Conservation (phyloP, 495 filamentous ascomycete genomes). For the Staphylotrichum tortipilum region DNA sequence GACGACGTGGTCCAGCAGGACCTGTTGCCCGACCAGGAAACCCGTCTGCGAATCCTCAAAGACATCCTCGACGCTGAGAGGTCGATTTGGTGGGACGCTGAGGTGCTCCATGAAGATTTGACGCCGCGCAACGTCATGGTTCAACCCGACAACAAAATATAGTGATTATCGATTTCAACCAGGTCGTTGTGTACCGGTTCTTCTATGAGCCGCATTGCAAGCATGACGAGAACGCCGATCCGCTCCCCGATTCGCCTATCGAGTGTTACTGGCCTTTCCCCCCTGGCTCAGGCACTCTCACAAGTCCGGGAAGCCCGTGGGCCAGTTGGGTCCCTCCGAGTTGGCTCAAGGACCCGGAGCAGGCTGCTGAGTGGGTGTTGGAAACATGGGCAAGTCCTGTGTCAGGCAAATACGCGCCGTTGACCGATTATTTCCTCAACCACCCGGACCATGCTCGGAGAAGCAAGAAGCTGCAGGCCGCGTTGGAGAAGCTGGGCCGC, state of each 20-base stretch:
- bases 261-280: not conserved
- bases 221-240: not conserved
- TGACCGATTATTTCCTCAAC: not conserved
- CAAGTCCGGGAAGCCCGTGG: not conserved
- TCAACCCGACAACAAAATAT: not conserved
- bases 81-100: not conserved
- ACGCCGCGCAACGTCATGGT: not conserved
- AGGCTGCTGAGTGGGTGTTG: not conserved
- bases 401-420: not conserved
- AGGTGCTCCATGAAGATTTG: not conserved
- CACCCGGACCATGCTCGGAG: not conserved
- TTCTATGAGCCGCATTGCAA: not conserved
- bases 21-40: not conserved
- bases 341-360: not conserved
- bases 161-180: not conserved
- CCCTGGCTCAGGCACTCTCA: not conserved
- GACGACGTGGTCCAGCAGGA: not conserved
- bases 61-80: not conserved
- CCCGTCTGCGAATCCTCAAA: not conserved
- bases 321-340: not conserved
- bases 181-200: not conserved
- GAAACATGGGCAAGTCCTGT: not conserved
- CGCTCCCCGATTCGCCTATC: not conserved
- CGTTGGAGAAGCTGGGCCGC: not conserved
- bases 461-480: not conserved